Evolutionary conservation across 2,329 filamentous ascomycete genomes (phyloP), one percentile per base, ranked within the genome.

Genomic region (Xylaria sp.): DNA sequence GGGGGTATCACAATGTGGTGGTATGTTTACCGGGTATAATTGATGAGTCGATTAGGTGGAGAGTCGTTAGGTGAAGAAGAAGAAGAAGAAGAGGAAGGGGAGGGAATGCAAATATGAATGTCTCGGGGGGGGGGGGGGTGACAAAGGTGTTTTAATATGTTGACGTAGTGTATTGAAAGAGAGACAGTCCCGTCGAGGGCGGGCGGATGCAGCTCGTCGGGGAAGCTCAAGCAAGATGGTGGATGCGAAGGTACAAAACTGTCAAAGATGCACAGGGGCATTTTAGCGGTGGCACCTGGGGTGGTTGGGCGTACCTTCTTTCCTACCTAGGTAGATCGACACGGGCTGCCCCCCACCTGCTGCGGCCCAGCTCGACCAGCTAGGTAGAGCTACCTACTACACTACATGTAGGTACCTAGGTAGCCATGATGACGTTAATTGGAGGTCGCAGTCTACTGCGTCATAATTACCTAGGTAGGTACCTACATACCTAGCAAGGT

Each of bases 341-440:
- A 29, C n/a, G 39, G 37, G 22, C 48, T 49, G 42, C 46, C 48
- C 41, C 39, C 45, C 37, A 44, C 47, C 41, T 41, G 40, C 16
- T 34, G 37, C 22, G 20, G 26, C 16, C 39, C 48, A 40, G 39
- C 48, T 42, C 53, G 29, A 39, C 39, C 45, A 39, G 48, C 39
- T 42, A 39, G 48, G 38, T 39, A 43, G 34, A 38, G 38, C 20
- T 29, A 44, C 49, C 16, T 45, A 38, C 50, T 52, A 51, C 34
- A 38, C n/a, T n/a, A n/a, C n/a, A n/a, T n/a, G n/a, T n/a, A n/a
- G n/a, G n/a, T n/a, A n/a, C 40, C 52, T 18, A 55, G 57, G 57
- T 52, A 52, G 48, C 55, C 40, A 16, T 51, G 19, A 60, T 60
- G 58, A 60, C 58, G 58, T 58, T 47, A 58, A 54, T 2, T 49